Evolutionary conservation across 495 filamentous ascomycete genomes (phyloP), one percentile per base, ranked within the genome.

Genomic region (Penicillium mononematosum): DNA sequence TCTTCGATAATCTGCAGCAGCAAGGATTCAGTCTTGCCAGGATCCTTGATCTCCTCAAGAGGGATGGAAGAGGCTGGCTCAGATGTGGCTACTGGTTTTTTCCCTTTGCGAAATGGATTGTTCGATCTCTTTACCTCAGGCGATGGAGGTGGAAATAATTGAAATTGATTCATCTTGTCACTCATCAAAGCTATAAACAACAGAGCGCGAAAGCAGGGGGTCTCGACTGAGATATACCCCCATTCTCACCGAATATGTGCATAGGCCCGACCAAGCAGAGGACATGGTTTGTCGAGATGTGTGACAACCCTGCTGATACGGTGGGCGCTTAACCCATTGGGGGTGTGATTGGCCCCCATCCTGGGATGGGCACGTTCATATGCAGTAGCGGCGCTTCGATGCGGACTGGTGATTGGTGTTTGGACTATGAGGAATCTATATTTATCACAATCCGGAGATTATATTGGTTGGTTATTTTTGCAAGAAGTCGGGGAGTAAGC

Each of bases 81-180:
- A 17, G 44, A 59, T 50, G 63, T 73, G 42, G 49, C 45, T 31
- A 54, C 62, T 20, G 65, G 65, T 51, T 64, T 73, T 52, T 60
- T 69, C 42, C 55, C 55, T 56, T 60, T 69, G 27, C 63, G 68
- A 60, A 73, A 74, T 6, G 72, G 74, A 57, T 69, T 76, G 63
- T 69, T 79, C 63, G 61, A 66, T 52, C 53, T 68, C 62, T 65
- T 76, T 16, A 60, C 61, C 51, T 69, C 75, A 51, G 70, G 69
- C 11, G 77, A 73, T 27, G 77, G 75, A 19, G 82, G 70, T 38
- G 82, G 82, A 49, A 85, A 84, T 45, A 85, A 67, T 60, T 82
- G 78, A 53, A 85, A 79, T 55, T 76, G 74, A 59, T 62, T 75
- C 73, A 75, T 75, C 25, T 36, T 66, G 58, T 29, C 31, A 48